Base-by-base conservation (phyloP, 192 early-diverging fungal species). In the Gryganskiella cystojenkinii region DNA sequence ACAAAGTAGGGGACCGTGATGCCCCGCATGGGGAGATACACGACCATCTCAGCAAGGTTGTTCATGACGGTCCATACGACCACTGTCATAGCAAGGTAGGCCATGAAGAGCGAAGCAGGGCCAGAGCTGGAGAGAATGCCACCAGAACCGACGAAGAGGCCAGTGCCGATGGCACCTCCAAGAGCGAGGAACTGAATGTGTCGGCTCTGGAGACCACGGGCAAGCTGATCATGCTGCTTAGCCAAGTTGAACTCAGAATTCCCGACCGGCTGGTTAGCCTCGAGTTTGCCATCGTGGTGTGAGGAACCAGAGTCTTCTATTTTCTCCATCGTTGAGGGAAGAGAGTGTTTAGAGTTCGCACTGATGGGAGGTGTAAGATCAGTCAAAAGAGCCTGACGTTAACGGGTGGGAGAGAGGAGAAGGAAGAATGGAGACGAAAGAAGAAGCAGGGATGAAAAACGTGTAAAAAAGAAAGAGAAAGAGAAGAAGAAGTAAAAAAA, bases 111-210 rank as follows among this genome's bases (percentile, higher is more conserved):
- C 20, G 88, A 85, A 22, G 80, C 63, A 24, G 89, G 86, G 11
- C 89, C 89, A 27, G 84, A 81, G 10, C 56, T 44, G 11, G 79
- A 70, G 11, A 90, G 81, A 22, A 83, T 82, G 3, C 50, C 61
- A 14, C 82, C 87, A 57, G 74, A 68, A 37, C 88, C 88, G 24
- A 88, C 57, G 73, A 88, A 88, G 31, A 88, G 73, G 56, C 87
- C 87, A 17, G 87, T 88, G 43, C 84, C 84, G 57, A 88, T 84
- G 28, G 84, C 87, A 44, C 87, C 87, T 54, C 86, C 87, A 19
- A 88, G 82, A 53, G 81, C 71, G 47, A 87, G 88, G 87, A 89
- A 86, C 49, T 78, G 70, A 71, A 90, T 67, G 62, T 90, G 88
- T 50, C 88, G 56, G 19, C 80, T 79, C 61, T 87, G 71, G 42